Percentiles rank a stretch among this genome's conserved stretches.
Evolutionary conservation across 1,139 yeast genomes (phyloP).

Genomic region (Diutina rugosa): DNA sequence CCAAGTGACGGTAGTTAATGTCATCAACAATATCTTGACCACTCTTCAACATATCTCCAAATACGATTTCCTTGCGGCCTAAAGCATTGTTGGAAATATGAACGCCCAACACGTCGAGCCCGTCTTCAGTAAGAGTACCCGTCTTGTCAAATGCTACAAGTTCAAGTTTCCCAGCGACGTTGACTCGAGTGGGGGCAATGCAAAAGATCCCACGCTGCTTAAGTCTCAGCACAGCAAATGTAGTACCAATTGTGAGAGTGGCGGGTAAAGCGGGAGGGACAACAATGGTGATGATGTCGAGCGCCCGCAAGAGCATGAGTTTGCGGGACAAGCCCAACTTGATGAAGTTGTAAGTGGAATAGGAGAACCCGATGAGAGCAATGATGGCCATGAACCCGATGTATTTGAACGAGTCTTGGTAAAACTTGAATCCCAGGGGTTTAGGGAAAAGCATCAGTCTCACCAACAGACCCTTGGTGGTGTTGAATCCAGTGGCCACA

Average conservation of each 20-base stretch:
- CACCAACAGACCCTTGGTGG: conserved; percentile 91
- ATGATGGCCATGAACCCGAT: conserved; percentile 88
- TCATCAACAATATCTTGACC: conserved; percentile 9
- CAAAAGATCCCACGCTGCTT: conserved; percentile 60
- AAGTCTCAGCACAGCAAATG: conserved; percentile 74
- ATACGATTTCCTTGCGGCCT: conserved; percentile 39
- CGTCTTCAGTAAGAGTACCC: conserved; percentile 95
- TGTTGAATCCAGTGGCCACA: conserved; percentile 81
- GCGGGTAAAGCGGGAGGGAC: conserved; percentile 99
- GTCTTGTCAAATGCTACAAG: conserved; percentile 91
- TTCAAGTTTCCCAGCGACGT: conserved; percentile 89
- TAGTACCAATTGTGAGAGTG: conserved; percentile 89
- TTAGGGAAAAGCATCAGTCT: conserved; percentile 95
- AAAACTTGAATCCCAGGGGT: conserved; percentile 87
- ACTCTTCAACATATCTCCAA: conserved; percentile 28
- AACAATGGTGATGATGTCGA: conserved; percentile 89
- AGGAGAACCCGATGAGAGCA: conserved; percentile 73
- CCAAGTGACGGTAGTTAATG: background rate
- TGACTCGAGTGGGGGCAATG: conserved; percentile 86
- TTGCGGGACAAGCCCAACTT: conserved; percentile 56
- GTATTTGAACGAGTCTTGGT: conserved; percentile 86
- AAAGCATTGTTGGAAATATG: conserved; percentile 44
- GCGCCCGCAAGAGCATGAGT: conserved; percentile 72
- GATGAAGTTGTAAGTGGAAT: conserved; percentile 75
- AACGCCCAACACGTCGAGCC: conserved; percentile 82